A percentile compares a stretch with the other conserved stretches of the same genome.
phyloP scores from a whole-genome alignment of 2,329 filamentous ascomycete species.

The Lojkania enalia region DNA sequence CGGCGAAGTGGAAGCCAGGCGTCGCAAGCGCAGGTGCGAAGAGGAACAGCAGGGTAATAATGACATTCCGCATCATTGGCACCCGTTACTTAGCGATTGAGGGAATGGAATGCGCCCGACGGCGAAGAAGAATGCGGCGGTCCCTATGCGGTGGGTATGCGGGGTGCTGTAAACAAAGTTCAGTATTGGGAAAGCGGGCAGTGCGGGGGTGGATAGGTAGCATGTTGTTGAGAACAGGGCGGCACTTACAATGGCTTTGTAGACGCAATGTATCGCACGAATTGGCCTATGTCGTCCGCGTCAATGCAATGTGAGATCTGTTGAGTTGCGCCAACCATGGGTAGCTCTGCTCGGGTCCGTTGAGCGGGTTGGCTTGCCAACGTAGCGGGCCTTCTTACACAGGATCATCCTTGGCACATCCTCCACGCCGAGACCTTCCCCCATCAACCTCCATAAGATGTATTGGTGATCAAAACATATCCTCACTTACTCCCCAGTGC shows the following conservation, averaged over 20 bases:
- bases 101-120: constrained; percentile 23
- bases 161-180: not conserved
- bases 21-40: constrained; percentile 34
- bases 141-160: not conserved
- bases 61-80: constrained; percentile 32
- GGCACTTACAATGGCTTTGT: not conserved
- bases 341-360: no score
- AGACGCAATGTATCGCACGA: no score
- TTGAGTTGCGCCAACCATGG: no score
- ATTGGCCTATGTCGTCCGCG: no score
- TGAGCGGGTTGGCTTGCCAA: no score
- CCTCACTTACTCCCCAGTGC: no score
- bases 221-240: not conserved
- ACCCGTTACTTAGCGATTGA: constrained; percentile 4
- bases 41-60: constrained; percentile 31
- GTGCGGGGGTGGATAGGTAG: not conserved
- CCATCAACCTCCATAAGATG: no score
- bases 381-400: no score
- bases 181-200: not conserved
- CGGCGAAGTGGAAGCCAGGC: constrained; percentile 31
- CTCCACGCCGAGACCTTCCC: no score
- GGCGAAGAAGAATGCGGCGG: constrained; percentile 14
- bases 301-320: no score
- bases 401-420: no score
- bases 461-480: no score